These are phyloP conservation scores for Rubroboletus pulcherrimus DNA, from an alignment of 768 basidiomycete species.

Conservation along the genomic window DNA sequence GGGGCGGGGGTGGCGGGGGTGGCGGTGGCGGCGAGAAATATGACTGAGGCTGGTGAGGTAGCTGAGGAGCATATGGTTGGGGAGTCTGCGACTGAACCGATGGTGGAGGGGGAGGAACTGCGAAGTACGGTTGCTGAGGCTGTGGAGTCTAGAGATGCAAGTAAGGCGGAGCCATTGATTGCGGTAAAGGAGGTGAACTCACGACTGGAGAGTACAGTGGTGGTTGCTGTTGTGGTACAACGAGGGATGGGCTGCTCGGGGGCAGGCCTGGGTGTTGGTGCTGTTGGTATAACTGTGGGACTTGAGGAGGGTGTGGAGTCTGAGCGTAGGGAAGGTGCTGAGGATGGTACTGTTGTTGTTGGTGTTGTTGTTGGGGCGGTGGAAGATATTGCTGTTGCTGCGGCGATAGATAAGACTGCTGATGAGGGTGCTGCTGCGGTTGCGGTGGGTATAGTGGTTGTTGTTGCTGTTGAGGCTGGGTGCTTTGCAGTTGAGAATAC, in stretches of 20 bases:
- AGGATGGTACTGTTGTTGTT: not conserved
- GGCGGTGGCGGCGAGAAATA: slow-evolving; percentile 23
- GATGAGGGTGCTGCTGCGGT: slow-evolving; percentile 11
- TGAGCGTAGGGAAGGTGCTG: slow-evolving; percentile 18
- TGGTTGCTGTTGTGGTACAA: slow-evolving; percentile 1
- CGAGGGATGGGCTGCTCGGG: slow-evolving; percentile 4
- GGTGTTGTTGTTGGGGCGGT: slow-evolving; percentile 6
- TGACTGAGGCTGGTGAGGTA: slow-evolving; percentile 19
- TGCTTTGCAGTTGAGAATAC: slow-evolving; percentile 6
- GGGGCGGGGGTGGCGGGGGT: slow-evolving; percentile 13
- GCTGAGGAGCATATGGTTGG: slow-evolving; percentile 11
- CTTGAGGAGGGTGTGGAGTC: slow-evolving; percentile 8
- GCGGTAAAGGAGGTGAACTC: not conserved
- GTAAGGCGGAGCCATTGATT: not conserved
- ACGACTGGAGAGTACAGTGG: slow-evolving; percentile 10
- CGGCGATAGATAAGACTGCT: slow-evolving; percentile 5
- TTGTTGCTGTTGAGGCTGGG: slow-evolving; percentile 18
- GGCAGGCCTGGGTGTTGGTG: slow-evolving; percentile 5
- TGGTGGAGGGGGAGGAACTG: slow-evolving; percentile 20
- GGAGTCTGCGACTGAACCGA: slow-evolving; percentile 11
- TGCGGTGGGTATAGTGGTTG: slow-evolving; percentile 7
- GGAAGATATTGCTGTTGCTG: slow-evolving; percentile 10
- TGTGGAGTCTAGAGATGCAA: not conserved
- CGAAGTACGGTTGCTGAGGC: slow-evolving; percentile 12
- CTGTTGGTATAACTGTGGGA: slow-evolving; percentile 17